A percentile compares a stretch with the other conserved stretches of the same genome.
phyloP scores from a whole-genome alignment of 2,329 filamentous ascomycete genomes.

The Cercospora brassicicola region DNA sequence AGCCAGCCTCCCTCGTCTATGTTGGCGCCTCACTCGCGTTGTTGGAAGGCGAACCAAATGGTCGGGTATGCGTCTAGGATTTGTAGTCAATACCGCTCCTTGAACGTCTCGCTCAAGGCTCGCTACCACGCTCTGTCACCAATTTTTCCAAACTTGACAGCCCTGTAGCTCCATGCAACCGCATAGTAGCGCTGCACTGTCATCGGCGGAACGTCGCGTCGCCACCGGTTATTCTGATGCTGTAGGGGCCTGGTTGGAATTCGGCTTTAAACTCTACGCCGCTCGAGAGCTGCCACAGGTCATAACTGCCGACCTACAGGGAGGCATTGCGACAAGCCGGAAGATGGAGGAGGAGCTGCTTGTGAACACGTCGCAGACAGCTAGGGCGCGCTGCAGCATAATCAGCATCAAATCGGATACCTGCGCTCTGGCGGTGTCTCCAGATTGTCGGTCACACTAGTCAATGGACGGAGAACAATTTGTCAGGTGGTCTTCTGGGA shows the following conservation, averaged over 20 bases:
- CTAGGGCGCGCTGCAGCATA: not conserved
- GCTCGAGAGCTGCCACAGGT: not conserved
- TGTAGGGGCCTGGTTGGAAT: conserved; percentile 1
- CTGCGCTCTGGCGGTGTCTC: not conserved
- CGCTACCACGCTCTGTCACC: not conserved
- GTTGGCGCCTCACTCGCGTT: not conserved
- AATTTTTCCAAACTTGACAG: not conserved
- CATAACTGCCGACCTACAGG: conserved; percentile 6
- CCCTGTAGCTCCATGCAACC: conserved; percentile 2
- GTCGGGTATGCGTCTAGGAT: not conserved
- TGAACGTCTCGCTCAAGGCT: not conserved
- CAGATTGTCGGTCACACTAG: not conserved
- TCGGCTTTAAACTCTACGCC: conserved; percentile 19
- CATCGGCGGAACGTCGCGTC: conserved; percentile 11
- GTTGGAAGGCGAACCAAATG: not conserved
- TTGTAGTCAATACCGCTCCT: not conserved
- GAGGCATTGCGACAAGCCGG: not conserved
- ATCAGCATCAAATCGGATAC: conserved; percentile 1
- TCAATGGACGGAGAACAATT: not conserved
- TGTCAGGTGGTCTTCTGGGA: not conserved
- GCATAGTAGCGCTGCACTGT: not conserved
- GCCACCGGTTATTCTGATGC: conserved; percentile 1
- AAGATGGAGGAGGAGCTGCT: not conserved
- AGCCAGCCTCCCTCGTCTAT: not conserved
- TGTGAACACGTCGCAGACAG: not conserved